Conservation (phyloP, 192 early-diverging fungal genomes). For the Backusella liffmaniae region DNA sequence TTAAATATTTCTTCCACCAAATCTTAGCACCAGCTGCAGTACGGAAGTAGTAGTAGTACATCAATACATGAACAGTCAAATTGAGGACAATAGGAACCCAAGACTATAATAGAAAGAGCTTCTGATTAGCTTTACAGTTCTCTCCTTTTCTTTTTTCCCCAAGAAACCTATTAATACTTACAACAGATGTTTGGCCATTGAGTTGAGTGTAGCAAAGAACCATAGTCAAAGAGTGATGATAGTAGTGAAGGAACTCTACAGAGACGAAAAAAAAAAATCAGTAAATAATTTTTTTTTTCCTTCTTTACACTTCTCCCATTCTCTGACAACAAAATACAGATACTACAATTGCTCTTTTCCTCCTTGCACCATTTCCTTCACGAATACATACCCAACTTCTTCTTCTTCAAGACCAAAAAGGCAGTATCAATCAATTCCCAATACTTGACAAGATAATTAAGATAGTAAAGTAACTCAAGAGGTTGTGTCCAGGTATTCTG, state of each 20-base stretch:
- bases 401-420: conserved; percentile 81
- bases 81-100: conserved; percentile 82
- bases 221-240: conserved; percentile 90
- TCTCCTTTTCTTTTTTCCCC: not conserved
- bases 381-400: conserved; percentile 56
- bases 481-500: conserved; percentile 67
- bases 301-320: not conserved
- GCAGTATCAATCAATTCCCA: conserved; percentile 85
- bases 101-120: conserved; percentile 28
- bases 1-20: conserved; percentile 94
- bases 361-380: not conserved
- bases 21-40: conserved; percentile 69
- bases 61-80: conserved; percentile 82
- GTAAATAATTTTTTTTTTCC: not conserved
- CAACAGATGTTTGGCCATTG: conserved; percentile 65
- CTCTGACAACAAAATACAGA: not conserved
- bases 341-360: not conserved
- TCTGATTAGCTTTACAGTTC: not conserved
- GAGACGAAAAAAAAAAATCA: not conserved
- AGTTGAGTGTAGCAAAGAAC: conserved; percentile 82
- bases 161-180: conserved; percentile 42
- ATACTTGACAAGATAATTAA: conserved; percentile 91
- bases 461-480: conserved; percentile 79
- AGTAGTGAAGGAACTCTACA: conserved; percentile 85
- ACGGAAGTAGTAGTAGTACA: conserved; percentile 87